Evolutionary conservation across 2,329 filamentous ascomycete species (phyloP), one percentile per base, ranked within the genome.

Genomic region (Trichophyton equinum): DNA sequence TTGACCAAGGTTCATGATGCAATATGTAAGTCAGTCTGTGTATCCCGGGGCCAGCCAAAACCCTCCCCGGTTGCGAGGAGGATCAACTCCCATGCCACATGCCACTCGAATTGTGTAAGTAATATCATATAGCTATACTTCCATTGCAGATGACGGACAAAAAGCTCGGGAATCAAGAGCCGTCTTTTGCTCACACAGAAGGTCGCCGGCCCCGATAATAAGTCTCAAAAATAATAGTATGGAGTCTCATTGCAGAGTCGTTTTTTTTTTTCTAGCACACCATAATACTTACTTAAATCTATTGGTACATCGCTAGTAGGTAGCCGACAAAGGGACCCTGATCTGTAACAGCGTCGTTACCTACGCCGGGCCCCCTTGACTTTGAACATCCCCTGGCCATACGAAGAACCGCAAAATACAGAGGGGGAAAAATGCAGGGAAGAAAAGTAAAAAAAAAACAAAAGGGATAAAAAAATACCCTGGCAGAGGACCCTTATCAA

Each of bases 11-110:
- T 36, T 55, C 49, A 15, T 55, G 49, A 20, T 55, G 49, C n/a
- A 18, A 36, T 55, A 36, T 36, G 9, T 36, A 13, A 9, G 22
- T 27, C 1, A 9, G 22, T 27, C 1, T 27, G 33, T 36, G 9
- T 20, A 36, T 36, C 27, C 49, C n/a, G 46, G 49, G 33, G 33
- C 33, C 25, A 5, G 18, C 18, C n/a, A 55, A 53, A 36, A 55
- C 25, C 22, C 49, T 27, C 40, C 40, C 40, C n/a, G 40, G 27
- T 0, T 36, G 49, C 49, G 20, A 55, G 25, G 27, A 55, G 49
- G 49, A 55, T 55, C 49, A 55, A 7, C 49, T 55, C 36, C 49
- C 49, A 55, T 55, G 49, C 27, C 27, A 36, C 49, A 55, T 55
- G 49, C 27, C 27, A 36, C 33, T 9, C 11, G 25, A 20, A 20